Evolutionary conservation across 768 basidiomycete genomes (phyloP), one percentile per base, ranked within the genome.

Genomic region (Dendrothele bispora): DNA sequence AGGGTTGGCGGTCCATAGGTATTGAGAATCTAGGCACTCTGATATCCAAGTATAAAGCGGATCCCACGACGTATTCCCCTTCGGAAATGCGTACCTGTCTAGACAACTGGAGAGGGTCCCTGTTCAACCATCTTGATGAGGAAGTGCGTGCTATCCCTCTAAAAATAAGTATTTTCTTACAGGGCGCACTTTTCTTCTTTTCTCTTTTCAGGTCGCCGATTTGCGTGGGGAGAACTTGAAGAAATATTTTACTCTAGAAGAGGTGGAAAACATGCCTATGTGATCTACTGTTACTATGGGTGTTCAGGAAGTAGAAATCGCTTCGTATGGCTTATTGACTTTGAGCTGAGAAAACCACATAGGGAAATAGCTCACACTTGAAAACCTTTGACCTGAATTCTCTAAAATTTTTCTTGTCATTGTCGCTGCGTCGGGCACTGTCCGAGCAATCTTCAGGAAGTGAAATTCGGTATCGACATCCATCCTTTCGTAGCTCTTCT

Each of bases 121-220:
- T 80, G 18, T 80, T 79, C 58, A 56, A 51, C 24, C 80, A 81
- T 54, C 68, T 82, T 2, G 79, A 82, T 57, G 67, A 80, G 59
- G 78, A 82, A 65, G 78, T 77, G 47, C 21, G 63, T 55, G 18
- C 3, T 3, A 24, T 39, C 24, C 7, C 18, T 41, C 12, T 12
- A n/a, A n/a, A n/a, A n/a, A n/a, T n/a, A n/a, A n/a, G n/a, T n/a
- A n/a, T n/a, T n/a, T n/a, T n/a, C 26, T 29, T 11, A 26, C 17
- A 28, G 37, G 7, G 40, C 24, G 15, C 12, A 38, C 37, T 20
- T 11, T 41, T 15, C 40, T 1, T 49, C 12, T 26, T 27, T 42
- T 25, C 41, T 48, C 17, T 52, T 29, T 15, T 4, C 34, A 79
- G 73, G 79, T 80, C 4, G 57, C 64, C 11, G 80, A 83, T 50